Conservation (phyloP, 306 rosid genomes). For the Begonia peltatifolia region DNA sequence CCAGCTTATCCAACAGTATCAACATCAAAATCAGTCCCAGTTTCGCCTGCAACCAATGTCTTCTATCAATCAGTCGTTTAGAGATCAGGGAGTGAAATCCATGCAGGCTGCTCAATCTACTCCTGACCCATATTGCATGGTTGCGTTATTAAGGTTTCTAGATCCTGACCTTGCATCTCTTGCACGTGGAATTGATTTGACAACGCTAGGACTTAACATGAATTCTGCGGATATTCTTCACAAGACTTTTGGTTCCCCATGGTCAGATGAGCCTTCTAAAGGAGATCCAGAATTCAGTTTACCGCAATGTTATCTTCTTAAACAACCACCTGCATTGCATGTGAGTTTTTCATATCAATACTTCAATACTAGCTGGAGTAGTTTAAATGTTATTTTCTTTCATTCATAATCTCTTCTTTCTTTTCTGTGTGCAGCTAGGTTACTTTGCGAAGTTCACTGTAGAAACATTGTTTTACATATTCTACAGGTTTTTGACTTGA, state of each 20-base stretch:
- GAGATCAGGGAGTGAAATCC: conserved; percentile 76
- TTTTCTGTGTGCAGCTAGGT: conserved; percentile 46
- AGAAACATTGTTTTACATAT: conserved; percentile 81
- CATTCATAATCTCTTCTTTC: conserved; percentile 5
- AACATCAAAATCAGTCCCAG: conserved; percentile 78
- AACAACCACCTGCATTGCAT: conserved; percentile 65
- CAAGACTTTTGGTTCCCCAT: conserved; percentile 92
- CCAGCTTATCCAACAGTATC: conserved; percentile 82
- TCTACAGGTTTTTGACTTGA: conserved; percentile 53
- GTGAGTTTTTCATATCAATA: conserved; percentile 23
- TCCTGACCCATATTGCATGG: conserved; percentile 83
- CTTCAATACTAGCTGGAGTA: too few species aligned
- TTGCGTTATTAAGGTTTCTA: conserved; percentile 82
- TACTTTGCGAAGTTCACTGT: conserved; percentile 57
- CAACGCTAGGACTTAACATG: conserved; percentile 85
- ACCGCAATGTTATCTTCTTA: conserved; percentile 75
- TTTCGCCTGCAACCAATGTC: conserved; percentile 84
- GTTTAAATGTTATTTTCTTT: conserved; percentile 2
- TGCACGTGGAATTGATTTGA: conserved; percentile 91
- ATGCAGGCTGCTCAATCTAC: conserved; percentile 60
- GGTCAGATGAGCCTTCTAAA: conserved; percentile 94
- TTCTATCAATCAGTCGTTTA: conserved; percentile 62
- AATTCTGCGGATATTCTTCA: conserved; percentile 91
- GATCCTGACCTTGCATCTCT: conserved; percentile 90
- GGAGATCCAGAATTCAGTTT: conserved; percentile 85